These are phyloP conservation scores for Besnoitia besnoiti DNA, from an alignment of 169 alveolate genomes.

Conservation along the genomic window DNA sequence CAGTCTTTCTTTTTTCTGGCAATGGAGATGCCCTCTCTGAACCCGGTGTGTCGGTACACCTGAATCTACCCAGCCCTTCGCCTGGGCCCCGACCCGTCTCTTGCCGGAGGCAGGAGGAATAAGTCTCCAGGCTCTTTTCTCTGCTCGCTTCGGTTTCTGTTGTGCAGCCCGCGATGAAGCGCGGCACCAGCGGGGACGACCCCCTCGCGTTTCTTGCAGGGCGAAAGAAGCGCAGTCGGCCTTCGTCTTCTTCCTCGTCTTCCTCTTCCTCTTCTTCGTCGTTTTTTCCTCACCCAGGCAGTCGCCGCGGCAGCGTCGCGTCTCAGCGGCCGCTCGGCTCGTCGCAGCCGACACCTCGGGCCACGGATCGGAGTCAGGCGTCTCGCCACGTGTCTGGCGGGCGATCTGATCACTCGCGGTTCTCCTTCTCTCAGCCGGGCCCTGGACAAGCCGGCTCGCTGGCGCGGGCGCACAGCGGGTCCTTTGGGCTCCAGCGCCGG, in stretches of 20 bases:
- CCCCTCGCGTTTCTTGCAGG: conserved; percentile 66
- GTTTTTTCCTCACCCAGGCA: too few species aligned
- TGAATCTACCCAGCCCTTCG: conserved; percentile 19
- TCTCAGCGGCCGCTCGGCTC: background rate
- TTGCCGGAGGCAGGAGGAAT: background rate
- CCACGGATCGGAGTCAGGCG: background rate
- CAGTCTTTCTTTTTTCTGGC: background rate
- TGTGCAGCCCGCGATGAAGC: conserved; percentile 39
- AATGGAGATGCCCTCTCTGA: conserved; percentile 39
- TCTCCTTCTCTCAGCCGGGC: background rate
- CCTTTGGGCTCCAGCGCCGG: conserved; percentile 28
- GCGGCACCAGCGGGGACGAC: conserved; percentile 47
- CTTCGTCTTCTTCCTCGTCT: background rate
- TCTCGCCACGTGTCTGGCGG: background rate
- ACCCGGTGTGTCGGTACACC: background rate
- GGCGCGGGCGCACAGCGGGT: background rate
- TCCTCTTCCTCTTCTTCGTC: background rate
- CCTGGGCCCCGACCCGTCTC: background rate
- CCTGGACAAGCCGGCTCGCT: background rate
- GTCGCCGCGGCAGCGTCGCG: background rate
- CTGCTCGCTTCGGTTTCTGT: background rate
- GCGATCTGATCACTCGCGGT: background rate
- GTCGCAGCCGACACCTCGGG: background rate
- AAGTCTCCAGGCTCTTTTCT: background rate
- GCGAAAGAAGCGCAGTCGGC: conserved; percentile 13